A percentile compares a stretch with the other conserved stretches of the same genome.
Conservation (phyloP, 1,284 basidiomycete species). For the Fistulina hepatica region DNA sequence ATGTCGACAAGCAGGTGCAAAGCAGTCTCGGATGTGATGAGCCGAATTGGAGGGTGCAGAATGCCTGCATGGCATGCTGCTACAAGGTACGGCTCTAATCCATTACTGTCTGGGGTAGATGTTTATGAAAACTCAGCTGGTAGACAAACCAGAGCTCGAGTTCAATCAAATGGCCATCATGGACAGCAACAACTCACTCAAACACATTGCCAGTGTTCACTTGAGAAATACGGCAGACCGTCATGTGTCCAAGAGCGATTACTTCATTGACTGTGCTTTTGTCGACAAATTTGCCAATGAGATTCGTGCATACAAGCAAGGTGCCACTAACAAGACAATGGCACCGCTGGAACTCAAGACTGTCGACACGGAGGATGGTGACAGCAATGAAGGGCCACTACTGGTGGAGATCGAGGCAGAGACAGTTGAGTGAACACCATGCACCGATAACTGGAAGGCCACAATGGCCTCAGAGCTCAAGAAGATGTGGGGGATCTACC, state of each 20-base stretch:
- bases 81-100: conserved; percentile 13
- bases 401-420: too few relatives aligned
- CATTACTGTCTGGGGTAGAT: neutral
- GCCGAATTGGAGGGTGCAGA: conserved; percentile 16
- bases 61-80: conserved; percentile 20
- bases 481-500: conserved; percentile 23
- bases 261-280: conserved; percentile 15
- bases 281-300: conserved; percentile 20
- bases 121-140: conserved; percentile 11
- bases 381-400: conserved; percentile 4
- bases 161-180: conserved; percentile 16
- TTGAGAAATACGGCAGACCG: conserved; percentile 14
- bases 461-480: conserved; percentile 19
- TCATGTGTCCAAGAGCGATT: conserved; percentile 17
- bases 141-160: conserved; percentile 15
- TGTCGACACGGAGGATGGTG: neutral
- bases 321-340: too few relatives aligned
- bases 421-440: too few relatives aligned
- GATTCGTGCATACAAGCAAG: too few relatives aligned
- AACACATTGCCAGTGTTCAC: conserved; percentile 14
- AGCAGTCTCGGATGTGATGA: conserved; percentile 14
- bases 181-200: conserved; percentile 22
- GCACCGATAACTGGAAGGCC: conserved; percentile 19
- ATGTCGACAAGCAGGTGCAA: conserved; percentile 12
- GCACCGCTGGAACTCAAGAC: too few relatives aligned